Evolutionary conservation across 202 grass and related monocot species (phyloP).

Genomic region (Setaria italica): DNA sequence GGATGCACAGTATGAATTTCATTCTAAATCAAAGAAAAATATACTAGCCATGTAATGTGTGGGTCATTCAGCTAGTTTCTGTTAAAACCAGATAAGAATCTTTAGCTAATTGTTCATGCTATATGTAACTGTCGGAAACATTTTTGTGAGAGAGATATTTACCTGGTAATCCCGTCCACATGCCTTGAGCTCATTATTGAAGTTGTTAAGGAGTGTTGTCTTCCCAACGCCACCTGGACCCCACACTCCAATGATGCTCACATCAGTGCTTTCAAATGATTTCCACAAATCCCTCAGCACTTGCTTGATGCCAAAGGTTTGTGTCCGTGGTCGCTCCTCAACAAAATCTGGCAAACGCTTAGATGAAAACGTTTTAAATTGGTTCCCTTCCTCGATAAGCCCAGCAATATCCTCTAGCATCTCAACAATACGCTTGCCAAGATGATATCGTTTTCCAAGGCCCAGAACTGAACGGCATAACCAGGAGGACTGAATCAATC

Average conservation of each 20-base stretch:
- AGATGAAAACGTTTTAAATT: conserved; percentile 41
- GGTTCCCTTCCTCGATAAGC: conserved; percentile 43
- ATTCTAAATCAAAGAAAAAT: background rate
- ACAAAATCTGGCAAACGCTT: conserved; percentile 44
- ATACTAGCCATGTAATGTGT: background rate
- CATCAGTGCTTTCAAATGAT: conserved; percentile 29
- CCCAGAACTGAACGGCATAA: conserved; percentile 43
- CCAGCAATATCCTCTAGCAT: conserved; percentile 36
- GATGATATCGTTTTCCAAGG: conserved; percentile 30
- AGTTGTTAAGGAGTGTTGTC: conserved; percentile 65
- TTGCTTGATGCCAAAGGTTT: conserved; percentile 42
- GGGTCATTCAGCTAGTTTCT: background rate
- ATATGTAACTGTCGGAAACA: background rate
- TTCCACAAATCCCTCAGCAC: conserved; percentile 41
- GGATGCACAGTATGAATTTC: background rate
- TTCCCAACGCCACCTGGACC: conserved; percentile 69
- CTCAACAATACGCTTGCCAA: conserved; percentile 42
- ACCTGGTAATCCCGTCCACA: conserved; percentile 46
- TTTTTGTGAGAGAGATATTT: background rate
- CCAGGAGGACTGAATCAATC: conserved; percentile 38
- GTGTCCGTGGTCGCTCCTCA: conserved; percentile 23
- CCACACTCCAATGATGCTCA: conserved; percentile 59
- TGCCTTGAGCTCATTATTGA: conserved; percentile 60
- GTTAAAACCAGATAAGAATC: background rate
- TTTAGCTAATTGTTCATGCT: background rate